Percentiles rank a stretch among this genome's conserved stretches.
Conservation (phyloP, 305 asterid species). For the Striga hermonthica region DNA sequence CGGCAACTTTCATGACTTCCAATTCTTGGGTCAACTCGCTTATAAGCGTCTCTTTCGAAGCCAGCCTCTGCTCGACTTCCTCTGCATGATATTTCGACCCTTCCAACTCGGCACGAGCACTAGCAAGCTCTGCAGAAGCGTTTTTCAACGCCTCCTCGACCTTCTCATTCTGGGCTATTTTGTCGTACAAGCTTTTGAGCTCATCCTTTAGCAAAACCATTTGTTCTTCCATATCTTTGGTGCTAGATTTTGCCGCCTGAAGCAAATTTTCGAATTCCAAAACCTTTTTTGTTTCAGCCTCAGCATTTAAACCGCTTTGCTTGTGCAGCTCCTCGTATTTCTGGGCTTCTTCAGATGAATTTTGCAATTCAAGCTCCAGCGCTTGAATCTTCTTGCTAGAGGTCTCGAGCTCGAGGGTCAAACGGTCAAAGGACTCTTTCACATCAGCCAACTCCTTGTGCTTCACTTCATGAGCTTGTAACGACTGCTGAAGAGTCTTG, state of each 20-base stretch:
- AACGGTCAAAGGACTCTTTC: conserved; percentile 56
- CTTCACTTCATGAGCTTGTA: conserved; percentile 51
- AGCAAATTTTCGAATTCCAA: conserved; percentile 64
- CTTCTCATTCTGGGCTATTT: conserved; percentile 57
- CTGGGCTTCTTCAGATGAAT: conserved; percentile 49
- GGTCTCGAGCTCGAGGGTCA: conserved; percentile 58
- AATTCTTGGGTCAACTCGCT: conserved; percentile 52
- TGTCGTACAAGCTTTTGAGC: conserved; percentile 46
- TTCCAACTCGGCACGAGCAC: conserved; percentile 58
- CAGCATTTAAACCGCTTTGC: conserved; percentile 62
- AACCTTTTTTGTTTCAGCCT: conserved; percentile 60
- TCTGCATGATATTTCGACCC: conserved; percentile 56
- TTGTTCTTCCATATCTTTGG: conserved; percentile 62
- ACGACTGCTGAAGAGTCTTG: conserved; percentile 54
- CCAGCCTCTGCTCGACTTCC: conserved; percentile 52
- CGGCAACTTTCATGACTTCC: conserved; percentile 50
- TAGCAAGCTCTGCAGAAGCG: conserved; percentile 52
- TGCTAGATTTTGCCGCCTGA: conserved; percentile 54
- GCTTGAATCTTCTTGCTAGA: conserved; percentile 65
- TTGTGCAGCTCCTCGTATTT: conserved; percentile 78
- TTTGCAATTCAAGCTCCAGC: conserved; percentile 52
- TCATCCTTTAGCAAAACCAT: conserved; percentile 56
- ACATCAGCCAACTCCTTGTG: conserved; percentile 49
- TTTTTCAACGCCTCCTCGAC: conserved; percentile 59
- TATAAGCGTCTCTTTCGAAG: conserved; percentile 55